phyloP scores from a whole-genome alignment of 73 alveolate species.

The Tetrahymena thermophila region DNA sequence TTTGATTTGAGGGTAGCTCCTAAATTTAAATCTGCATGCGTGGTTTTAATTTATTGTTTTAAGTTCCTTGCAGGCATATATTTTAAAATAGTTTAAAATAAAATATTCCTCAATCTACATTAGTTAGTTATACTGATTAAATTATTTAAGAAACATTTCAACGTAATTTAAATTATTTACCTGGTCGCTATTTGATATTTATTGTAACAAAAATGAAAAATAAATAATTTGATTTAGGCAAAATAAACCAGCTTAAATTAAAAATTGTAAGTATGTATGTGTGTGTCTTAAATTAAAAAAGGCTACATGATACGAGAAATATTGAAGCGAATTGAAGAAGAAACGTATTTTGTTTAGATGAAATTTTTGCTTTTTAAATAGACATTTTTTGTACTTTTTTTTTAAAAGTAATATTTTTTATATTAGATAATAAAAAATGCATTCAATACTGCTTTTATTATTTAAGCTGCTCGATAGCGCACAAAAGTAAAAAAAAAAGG shows the following conservation, averaged over 20 bases:
- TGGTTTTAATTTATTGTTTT: too few relatives aligned
- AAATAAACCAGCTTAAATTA: background rate
- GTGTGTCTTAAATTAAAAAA: too few relatives aligned
- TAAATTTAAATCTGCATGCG: too few relatives aligned
- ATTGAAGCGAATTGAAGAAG: too few relatives aligned
- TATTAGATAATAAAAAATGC: background rate
- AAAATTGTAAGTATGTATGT: background rate
- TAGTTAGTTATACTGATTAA: background rate
- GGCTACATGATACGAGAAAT: background rate
- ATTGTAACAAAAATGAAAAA: too few relatives aligned
- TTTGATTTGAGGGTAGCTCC: background rate
- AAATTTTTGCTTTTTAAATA: too few relatives aligned
- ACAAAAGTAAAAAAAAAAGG: background rate
- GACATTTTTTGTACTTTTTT: too few relatives aligned
- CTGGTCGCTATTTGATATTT: background rate
- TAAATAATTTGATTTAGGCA: too few relatives aligned
- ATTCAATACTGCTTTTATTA: background rate
- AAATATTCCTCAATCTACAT: too few relatives aligned
- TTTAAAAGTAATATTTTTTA: background rate
- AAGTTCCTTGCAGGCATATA: background rate
- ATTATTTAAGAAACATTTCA: background rate
- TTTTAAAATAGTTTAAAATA: too few relatives aligned
- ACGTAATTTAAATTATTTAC: too few relatives aligned
- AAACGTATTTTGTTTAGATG: too few relatives aligned
- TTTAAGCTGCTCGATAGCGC: background rate